Evolutionary conservation across 2,329 filamentous ascomycete species (phyloP), one percentile per base, ranked within the genome.

Genomic region (Botrytis porri): DNA sequence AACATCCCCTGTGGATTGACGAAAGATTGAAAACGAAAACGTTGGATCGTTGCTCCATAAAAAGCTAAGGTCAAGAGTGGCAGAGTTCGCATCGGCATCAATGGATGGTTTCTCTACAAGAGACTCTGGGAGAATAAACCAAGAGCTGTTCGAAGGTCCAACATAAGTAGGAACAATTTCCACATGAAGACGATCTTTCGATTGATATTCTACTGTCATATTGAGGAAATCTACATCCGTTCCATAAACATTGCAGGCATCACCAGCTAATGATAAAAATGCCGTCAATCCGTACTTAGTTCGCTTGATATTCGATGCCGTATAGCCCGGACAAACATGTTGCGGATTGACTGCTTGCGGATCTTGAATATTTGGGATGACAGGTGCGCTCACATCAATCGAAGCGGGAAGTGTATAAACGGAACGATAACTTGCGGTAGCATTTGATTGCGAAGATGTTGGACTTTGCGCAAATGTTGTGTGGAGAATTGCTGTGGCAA

Each of bases 211-310:
- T 20, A 96, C 90, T 4, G 88, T 86, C 45, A 97, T 83, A 51
- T 85, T 86, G 66, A 97, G 83, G 7, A 86, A 83, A 37, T 90
- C 85, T 41, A 97, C 84, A 79, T 97, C 94, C 12, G 86, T 91
- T 0, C 94, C 93, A 76, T 95, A 97, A 35, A 89, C 87, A 81
- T 95, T 92, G 84, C 93, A 96, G 9, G 90, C 85, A 16, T 84
- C 78, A 0, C 93, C 93, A 12, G 91, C 91, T 18, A 97, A 86
- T 4, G 82, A 86, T 65, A 97, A 84, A 75, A 92, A 86, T 2
- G 93, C 94, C 1, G 88, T 92, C 70, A 96, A 83, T 14, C 88
- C 88, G 67, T 83, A 84, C 51, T 81, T 79, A 0, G 83, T 87
- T 69, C 84, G 81, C 69, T 84, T 80, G 22, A 93, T 84, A 79